phyloP scores from a whole-genome alignment of 805 yeast species.

The Pichia occidentalis region DNA sequence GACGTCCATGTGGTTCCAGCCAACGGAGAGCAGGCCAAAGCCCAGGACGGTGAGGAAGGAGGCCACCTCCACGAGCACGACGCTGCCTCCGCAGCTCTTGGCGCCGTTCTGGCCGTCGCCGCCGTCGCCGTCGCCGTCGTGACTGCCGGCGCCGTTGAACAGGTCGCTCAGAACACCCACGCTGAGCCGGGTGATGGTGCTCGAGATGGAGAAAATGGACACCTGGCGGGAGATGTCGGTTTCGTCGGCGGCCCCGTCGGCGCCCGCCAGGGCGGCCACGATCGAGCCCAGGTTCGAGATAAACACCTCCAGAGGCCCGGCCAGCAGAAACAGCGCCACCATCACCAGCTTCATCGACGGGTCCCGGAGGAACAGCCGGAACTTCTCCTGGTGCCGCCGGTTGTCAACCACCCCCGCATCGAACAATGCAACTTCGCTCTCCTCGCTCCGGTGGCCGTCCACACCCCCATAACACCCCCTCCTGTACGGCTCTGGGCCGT shows the following conservation, averaged over 20 bases:
- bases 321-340: conserved; percentile 52
- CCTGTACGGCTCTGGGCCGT: too few relatives aligned
- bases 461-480: not conserved
- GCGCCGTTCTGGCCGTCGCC: not conserved
- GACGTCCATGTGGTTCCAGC: conserved; percentile 11
- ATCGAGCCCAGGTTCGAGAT: conserved; percentile 83
- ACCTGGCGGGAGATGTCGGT: conserved; percentile 40
- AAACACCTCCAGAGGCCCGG: conserved; percentile 84
- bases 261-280: too few relatives aligned
- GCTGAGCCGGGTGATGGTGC: conserved; percentile 60
- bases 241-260: too few relatives aligned
- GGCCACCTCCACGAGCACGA: too few relatives aligned
- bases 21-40: conserved; percentile 14
- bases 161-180: conserved; percentile 64
- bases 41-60: conserved; percentile 10
- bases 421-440: conserved; percentile 5
- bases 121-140: not conserved
- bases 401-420: conserved; percentile 8
- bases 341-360: conserved; percentile 59
- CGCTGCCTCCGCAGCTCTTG: conserved; percentile 2
- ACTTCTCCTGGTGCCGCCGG: conserved; percentile 20
- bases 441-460: conserved; percentile 2
- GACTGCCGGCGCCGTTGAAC: conserved; percentile 24
- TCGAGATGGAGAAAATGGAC: conserved; percentile 52
- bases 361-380: conserved; percentile 38